These are phyloP conservation scores for Thermochaetoides thermophila DNA, from an alignment of 495 filamentous ascomycete species.

Conservation along the genomic window DNA sequence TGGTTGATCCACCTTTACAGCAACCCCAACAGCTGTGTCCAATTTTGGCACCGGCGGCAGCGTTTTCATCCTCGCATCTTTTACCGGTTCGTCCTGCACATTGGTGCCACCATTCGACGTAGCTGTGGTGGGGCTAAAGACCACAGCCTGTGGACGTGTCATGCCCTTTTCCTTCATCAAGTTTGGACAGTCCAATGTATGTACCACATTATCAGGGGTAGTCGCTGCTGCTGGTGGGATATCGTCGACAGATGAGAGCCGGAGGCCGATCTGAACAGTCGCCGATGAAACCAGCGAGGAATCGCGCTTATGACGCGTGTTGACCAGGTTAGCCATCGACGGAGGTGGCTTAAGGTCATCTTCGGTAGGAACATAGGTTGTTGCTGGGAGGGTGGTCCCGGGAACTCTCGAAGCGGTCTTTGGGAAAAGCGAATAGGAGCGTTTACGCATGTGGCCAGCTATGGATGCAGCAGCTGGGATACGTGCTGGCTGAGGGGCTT, in stretches of 20 bases:
- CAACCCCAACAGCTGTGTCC: no score
- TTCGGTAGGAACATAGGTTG: conserved; percentile 26
- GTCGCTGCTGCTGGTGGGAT: conserved; percentile 17
- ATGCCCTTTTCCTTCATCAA: conserved; percentile 8
- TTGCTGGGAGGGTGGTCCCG: conserved; percentile 24
- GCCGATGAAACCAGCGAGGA: conserved; percentile 31
- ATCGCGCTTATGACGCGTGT: conserved; percentile 24
- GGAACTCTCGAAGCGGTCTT: conserved; percentile 20
- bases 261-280: conserved; percentile 34
- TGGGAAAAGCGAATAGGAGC: conserved; percentile 29
- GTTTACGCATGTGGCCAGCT: conserved; percentile 20
- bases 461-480: conserved; percentile 9
- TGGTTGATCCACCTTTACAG: no score
- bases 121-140: no score
- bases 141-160: conserved; percentile 13
- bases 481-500: conserved; percentile 18
- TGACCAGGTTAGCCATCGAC: conserved; percentile 19
- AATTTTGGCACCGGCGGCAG: conserved; percentile 19
- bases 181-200: conserved; percentile 20
- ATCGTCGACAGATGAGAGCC: conserved; percentile 31
- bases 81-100: conserved; percentile 11
- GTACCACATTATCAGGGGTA: conserved; percentile 14
- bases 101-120: conserved; percentile 1
- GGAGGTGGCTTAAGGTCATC: conserved; percentile 28
- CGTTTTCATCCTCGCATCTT: conserved; percentile 23